Evolutionary conservation across 768 basidiomycete genomes (phyloP), one percentile per base, ranked within the genome.

Genomic region (Leccinum disarticulatum): DNA sequence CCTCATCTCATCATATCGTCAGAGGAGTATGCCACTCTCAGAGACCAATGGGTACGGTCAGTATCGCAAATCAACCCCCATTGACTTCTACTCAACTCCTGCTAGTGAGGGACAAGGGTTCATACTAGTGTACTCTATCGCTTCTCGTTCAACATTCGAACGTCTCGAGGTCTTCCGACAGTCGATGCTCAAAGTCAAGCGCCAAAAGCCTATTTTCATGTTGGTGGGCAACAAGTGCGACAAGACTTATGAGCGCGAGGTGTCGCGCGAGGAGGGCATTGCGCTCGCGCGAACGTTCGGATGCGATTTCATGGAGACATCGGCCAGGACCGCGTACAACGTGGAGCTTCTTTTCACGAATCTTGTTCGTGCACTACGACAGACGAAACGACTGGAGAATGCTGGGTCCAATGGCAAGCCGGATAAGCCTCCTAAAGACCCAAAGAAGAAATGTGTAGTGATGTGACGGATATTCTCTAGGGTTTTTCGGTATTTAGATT

Each of bases 31-130:
- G 93, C 93, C 54, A 95, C 95, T 53, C 81, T 98, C 64, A 88
- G 95, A 66, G 94, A 97, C 80, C 95, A 98, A 76, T 98, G 95
- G 95, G 93, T 97, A 67, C 87, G 95, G 95, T 96, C 61, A 75
- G 88, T 81, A 57, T 52, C 57, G 30, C 50, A 43, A 33, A 28
- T 19, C 25, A 15, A 35, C 58, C 31, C 51, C 55, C 47, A 55
- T 52, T 47, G 56, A 60, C 64, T 54, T 46, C 55, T 30, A 48
- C 59, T 55, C 36, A 62, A 41, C 54, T n/a, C 49, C 52, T 54
- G 30, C n/a, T 70, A 96, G 95, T 30, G 95, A 98, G 76, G 95
- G 95, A 62, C 94, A 96, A 79, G 95, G 94, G n/a, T 96, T 98
- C 74, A 90, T 98, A 66, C 84, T 98, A 51, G 95, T 97, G 59